Conservation (phyloP, 2,329 filamentous ascomycete species). For the Penicillium sp. region DNA sequence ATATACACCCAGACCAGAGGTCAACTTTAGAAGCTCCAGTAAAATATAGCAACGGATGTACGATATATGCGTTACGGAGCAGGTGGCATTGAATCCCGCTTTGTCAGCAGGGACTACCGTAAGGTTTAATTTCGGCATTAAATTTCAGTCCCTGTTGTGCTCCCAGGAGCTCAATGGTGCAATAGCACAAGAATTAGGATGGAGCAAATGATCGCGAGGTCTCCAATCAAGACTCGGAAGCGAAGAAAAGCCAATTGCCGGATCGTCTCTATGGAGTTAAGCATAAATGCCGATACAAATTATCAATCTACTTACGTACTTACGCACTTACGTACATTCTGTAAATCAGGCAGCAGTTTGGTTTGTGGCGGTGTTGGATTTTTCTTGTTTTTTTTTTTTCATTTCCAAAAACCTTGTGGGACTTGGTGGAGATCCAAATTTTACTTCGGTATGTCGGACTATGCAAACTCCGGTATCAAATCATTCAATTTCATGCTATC, state of each 20-base stretch:
- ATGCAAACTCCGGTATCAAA: not conserved
- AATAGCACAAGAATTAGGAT: not conserved
- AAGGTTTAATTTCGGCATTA: too few species aligned
- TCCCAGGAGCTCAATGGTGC: not conserved
- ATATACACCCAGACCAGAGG: not conserved
- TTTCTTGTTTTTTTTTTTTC: too few species aligned
- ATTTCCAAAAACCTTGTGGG: not conserved
- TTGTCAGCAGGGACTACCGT: not conserved
- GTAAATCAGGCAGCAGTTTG: conserved; percentile 20
- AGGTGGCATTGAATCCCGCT: not conserved
- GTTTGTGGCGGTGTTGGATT: conserved; percentile 17
- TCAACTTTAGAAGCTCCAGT: not conserved
- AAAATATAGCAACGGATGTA: not conserved
- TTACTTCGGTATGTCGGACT: not conserved
- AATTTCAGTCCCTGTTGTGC: too few species aligned
- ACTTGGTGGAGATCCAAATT: conserved; percentile 5
- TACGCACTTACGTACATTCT: not conserved
- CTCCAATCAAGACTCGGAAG: not conserved
- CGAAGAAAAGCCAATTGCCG: not conserved
- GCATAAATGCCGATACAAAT: conserved; percentile 14
- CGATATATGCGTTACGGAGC: too few species aligned
- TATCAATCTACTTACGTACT: not conserved
- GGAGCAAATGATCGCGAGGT: not conserved
- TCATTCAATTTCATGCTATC: too few species aligned
- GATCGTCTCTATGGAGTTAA: conserved; percentile 11